These are phyloP conservation scores for Eucalyptus microcorys DNA, from an alignment of 345 rosid genomes.

Conservation along the genomic window DNA sequence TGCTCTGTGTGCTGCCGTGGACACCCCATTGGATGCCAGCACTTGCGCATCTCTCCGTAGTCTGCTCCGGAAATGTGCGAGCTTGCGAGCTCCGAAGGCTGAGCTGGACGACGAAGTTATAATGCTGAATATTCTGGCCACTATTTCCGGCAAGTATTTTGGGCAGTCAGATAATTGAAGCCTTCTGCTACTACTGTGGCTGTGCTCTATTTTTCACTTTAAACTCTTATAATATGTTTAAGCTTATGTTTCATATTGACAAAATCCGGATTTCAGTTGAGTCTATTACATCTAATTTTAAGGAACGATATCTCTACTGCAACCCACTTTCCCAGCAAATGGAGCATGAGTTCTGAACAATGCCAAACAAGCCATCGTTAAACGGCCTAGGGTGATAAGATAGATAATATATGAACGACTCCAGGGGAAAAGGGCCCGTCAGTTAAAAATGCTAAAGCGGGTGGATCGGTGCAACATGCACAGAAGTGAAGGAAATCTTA, in stretches of 20 bases:
- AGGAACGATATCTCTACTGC: neutral
- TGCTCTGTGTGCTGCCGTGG: conserved; percentile 68
- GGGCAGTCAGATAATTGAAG: conserved; percentile 51
- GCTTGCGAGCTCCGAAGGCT: conserved; percentile 45
- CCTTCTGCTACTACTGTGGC: neutral
- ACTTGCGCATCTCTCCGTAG: conserved; percentile 56
- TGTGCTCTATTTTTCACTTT: neutral
- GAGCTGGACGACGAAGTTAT: conserved; percentile 58
- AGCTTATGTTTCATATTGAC: neutral
- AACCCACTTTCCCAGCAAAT: neutral
- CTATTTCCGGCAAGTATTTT: conserved; percentile 66
- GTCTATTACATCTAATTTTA: neutral
- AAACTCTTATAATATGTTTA: neutral
- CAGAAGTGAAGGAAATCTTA: neutral
- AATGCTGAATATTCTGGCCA: conserved; percentile 68
- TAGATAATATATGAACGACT: neutral
- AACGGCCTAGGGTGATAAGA: neutral
- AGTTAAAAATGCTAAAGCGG: neutral
- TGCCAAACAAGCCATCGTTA: neutral
- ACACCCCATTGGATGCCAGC: conserved; percentile 61
- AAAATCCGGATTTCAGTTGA: neutral
- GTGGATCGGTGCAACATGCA: neutral
- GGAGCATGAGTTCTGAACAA: neutral
- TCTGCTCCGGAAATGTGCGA: conserved; percentile 71
- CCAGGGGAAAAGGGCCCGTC: neutral